Conservation (phyloP, 495 filamentous ascomycete species). For the Hypoxylon fragiforme region DNA sequence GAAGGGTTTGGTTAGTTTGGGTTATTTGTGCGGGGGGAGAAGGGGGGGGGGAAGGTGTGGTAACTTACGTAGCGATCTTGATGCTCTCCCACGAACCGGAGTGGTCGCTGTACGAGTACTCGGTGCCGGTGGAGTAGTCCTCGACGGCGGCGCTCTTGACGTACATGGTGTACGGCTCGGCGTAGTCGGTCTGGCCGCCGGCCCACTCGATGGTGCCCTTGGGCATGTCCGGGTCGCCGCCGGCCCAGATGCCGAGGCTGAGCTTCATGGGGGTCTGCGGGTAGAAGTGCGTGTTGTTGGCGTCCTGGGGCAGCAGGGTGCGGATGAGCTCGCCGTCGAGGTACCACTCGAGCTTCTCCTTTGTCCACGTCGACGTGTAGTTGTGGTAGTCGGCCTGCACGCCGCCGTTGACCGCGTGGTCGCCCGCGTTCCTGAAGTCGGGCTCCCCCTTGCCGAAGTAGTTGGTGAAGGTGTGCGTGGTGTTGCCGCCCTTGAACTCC, state of each 20-base stretch:
- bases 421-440: slow-evolving; percentile 59
- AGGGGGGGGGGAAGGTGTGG: not conserved
- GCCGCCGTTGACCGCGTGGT: slow-evolving; percentile 50
- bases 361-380: slow-evolving; percentile 84
- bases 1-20: slow-evolving; percentile 39
- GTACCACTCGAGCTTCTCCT: slow-evolving; percentile 68
- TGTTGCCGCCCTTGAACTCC: slow-evolving; percentile 77
- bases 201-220: slow-evolving; percentile 69
- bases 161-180: slow-evolving; percentile 74
- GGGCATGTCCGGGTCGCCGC: slow-evolving; percentile 69
- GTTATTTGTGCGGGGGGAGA: too few species aligned
- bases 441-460: slow-evolving; percentile 81
- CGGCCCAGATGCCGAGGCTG: slow-evolving; percentile 84
- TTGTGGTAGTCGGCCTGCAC: slow-evolving; percentile 65
- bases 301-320: slow-evolving; percentile 64
- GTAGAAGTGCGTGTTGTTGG: slow-evolving; percentile 66
- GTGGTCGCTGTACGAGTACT: slow-evolving; percentile 69
- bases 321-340: slow-evolving; percentile 72
- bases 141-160: slow-evolving; percentile 66
- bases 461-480: slow-evolving; percentile 69
- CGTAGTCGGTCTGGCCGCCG: slow-evolving; percentile 74
- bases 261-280: slow-evolving; percentile 88
- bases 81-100: slow-evolving; percentile 73
- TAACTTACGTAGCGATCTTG: slow-evolving; percentile 62
- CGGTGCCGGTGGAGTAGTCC: slow-evolving; percentile 69